Base-by-base conservation (phyloP, 192 early-diverging fungal genomes). In the Backusella tuberculispora region DNA sequence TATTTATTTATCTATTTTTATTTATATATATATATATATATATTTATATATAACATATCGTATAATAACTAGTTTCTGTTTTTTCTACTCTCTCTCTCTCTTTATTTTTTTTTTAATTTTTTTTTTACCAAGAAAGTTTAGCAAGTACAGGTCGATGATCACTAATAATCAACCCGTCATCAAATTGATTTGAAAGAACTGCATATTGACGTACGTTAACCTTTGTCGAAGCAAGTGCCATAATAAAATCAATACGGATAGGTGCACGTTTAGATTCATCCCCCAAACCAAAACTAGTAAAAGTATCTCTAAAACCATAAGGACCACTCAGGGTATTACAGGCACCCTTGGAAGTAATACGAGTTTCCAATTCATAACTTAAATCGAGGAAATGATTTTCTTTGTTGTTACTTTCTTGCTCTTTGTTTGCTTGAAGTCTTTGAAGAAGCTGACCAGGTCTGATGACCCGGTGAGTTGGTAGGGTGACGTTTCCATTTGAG, bases 141-240 rank as follows among this genome's bases (percentile, higher is more conserved):
- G 74, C 73, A 40, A 83, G 63, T 13, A 83, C 80, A 38, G 79
- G 79, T 43, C 82, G 80, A 74, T 83, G 82, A 38, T 83, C 82
- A 66, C 82, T 83, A 66, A 83, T 81, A 14, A 69, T 71, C 24
- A 77, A 68, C 0, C 47, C 69, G 66, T 83, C 82, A 46, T 83
- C 82, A 34, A 73, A 83, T 19, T 69, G 69, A 19, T 83, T 83
- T 8, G 72, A 34, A 0, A 81, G 17, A 0, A 81, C 71, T 1
- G 76, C 82, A 71, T 63, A 77, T 19, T 29, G 29, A 15, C 66
- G 41, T 9, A 73, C 74, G 8, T 74, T 71, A 26, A 78, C 65
- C 14, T 19, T 26, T 41, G 26, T n/a, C 5, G 40, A 46, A 38
- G 67, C 65, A 19, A 75, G 38, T 3, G 38, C 34, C 44, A 83